Conservation (phyloP, 2,329 filamentous ascomycete species). For the Xylariaceae sp. region DNA sequence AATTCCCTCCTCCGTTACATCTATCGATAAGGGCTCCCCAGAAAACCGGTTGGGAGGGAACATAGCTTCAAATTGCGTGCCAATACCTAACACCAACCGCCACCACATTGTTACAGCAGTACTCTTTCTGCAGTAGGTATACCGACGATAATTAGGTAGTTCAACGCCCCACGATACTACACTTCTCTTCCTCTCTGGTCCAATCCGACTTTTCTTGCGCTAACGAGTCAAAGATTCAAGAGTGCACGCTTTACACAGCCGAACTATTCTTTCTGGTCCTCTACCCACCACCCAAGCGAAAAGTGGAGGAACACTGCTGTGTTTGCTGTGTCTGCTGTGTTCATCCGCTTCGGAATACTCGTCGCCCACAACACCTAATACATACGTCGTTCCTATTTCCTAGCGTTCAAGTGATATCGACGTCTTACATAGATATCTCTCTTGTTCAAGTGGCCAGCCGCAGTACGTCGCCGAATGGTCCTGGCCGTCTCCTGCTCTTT, state of each 20-base stretch:
- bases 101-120: too few relatives aligned
- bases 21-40: too few relatives aligned
- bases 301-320: neutral
- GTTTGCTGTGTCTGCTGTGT: neutral
- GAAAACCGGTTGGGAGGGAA: too few relatives aligned
- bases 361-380: neutral
- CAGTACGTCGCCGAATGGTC: neutral
- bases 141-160: neutral
- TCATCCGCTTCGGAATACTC: slow-evolving; percentile 1
- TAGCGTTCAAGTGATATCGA: slow-evolving; percentile 3
- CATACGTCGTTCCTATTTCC: neutral
- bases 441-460: neutral
- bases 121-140: too few relatives aligned
- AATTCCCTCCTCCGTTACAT: neutral
- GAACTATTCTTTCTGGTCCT: neutral
- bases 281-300: slow-evolving; percentile 1
- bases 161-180: neutral
- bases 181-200: neutral
- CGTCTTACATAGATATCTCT: slow-evolving; percentile 11
- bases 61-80: too few relatives aligned
- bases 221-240: neutral
- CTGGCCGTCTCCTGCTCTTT: slow-evolving; percentile 35
- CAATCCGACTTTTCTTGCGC: neutral
- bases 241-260: neutral
- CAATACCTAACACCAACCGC: too few relatives aligned